These are phyloP conservation scores for Cordyceps sp. DNA, from an alignment of 2,329 filamentous ascomycete genomes.

Conservation along the genomic window DNA sequence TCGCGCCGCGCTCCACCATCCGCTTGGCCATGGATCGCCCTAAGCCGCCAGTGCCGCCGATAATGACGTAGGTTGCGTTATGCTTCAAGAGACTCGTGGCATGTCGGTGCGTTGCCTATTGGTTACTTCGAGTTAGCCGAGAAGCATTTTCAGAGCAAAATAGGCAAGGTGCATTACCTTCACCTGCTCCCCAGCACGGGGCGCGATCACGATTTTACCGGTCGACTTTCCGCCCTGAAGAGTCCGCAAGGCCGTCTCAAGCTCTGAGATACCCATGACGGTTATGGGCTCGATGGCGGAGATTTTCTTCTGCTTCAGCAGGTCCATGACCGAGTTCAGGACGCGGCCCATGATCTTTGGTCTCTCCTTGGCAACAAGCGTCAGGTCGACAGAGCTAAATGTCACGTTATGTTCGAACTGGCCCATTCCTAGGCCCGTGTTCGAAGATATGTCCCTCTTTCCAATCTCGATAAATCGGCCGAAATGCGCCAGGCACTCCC, in stretches of 20 bases:
- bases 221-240: constrained; percentile 17
- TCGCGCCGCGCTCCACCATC: constrained; percentile 31
- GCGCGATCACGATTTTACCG: constrained; percentile 28
- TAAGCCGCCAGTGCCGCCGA: constrained; percentile 34
- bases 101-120: constrained; percentile 7
- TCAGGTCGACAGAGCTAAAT: constrained; percentile 28
- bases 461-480: constrained; percentile 30
- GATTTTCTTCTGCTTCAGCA: constrained; percentile 17
- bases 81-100: constrained; percentile 14
- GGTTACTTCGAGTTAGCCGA: neutral
- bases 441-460: constrained; percentile 18
- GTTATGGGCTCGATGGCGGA: constrained; percentile 18
- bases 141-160: neutral
- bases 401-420: constrained; percentile 29
- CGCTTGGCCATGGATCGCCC: constrained; percentile 30
- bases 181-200: constrained; percentile 22
- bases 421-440: constrained; percentile 28
- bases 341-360: constrained; percentile 23
- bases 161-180: constrained; percentile 8
- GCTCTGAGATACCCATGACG: constrained; percentile 18
- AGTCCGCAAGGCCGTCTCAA: constrained; percentile 19
- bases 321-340: constrained; percentile 17
- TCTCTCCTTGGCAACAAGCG: constrained; percentile 23
- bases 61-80: constrained; percentile 30
- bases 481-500: constrained; percentile 24